Conservation (phyloP, 2,329 filamentous ascomycete genomes). For the Stachybotrys chlorohalonatus region DNA sequence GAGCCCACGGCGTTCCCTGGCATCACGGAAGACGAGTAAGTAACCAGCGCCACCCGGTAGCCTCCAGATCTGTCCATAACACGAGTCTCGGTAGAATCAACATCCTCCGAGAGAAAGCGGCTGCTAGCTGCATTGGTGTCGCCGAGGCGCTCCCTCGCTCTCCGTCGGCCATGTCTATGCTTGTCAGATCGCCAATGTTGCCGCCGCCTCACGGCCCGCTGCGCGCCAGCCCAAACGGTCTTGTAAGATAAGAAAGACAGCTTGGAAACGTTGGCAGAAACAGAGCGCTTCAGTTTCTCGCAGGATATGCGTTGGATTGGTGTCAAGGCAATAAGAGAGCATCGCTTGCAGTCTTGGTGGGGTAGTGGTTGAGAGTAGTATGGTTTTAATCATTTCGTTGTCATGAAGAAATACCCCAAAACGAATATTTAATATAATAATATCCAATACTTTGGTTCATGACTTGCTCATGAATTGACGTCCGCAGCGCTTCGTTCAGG, state of each 20-base stretch:
- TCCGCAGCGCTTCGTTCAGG: neutral
- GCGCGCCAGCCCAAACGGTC: neutral
- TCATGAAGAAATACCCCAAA: too few relatives aligned
- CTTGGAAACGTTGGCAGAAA: neutral
- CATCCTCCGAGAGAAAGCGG: slow-evolving; percentile 43
- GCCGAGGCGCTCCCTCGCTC: slow-evolving; percentile 22
- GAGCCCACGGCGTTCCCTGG: slow-evolving; percentile 45
- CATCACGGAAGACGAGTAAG: slow-evolving; percentile 51
- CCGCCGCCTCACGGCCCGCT: neutral
- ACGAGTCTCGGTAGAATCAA: slow-evolving; percentile 26
- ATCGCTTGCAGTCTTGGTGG: too few relatives aligned
- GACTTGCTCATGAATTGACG: too few relatives aligned
- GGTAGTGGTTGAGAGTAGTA: too few relatives aligned
- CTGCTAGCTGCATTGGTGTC: slow-evolving; percentile 38
- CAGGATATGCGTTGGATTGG: too few relatives aligned
- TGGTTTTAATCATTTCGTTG: too few relatives aligned
- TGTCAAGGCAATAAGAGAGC: too few relatives aligned
- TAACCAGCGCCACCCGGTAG: slow-evolving; percentile 2
- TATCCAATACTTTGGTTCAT: too few relatives aligned
- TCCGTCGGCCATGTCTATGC: slow-evolving; percentile 11
- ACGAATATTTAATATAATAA: too few relatives aligned
- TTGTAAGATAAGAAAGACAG: neutral
- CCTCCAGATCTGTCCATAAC: neutral
- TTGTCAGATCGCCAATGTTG: slow-evolving; percentile 2
- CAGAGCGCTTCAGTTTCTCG: neutral